These are phyloP conservation scores for Eremothecium cymbalariae DNA, from an alignment of 1,139 yeast genomes.

Conservation along the genomic window DNA sequence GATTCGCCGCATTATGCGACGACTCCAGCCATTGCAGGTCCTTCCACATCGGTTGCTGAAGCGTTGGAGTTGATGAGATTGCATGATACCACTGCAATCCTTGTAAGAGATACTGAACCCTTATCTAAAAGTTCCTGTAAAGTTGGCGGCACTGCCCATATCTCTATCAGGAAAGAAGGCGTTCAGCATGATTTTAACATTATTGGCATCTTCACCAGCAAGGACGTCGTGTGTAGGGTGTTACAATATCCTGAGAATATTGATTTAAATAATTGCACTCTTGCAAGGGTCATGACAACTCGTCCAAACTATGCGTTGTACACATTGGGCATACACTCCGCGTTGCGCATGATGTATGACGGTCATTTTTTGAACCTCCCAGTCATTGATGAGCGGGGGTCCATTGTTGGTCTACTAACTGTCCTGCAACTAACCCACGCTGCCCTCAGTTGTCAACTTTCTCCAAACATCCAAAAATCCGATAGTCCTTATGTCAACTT, in stretches of 20 bases:
- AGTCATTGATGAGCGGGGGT: conserved; percentile 25
- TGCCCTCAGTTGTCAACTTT: conserved; percentile 20
- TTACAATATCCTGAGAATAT: conserved; percentile 27
- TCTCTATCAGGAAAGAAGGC: not conserved
- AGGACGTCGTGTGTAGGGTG: conserved; percentile 37
- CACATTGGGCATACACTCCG: conserved; percentile 34
- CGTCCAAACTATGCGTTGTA: conserved; percentile 37
- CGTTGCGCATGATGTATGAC: conserved; percentile 37
- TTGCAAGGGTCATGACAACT: conserved; percentile 37
- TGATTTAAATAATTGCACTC: conserved; percentile 32
- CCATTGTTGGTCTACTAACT: conserved; percentile 35
- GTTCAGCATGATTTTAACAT: conserved; percentile 22
- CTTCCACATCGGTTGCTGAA: conserved; percentile 30
- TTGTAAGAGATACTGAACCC: conserved; percentile 31
- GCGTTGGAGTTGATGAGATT: conserved; percentile 33
- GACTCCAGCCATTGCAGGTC: conserved; percentile 31
- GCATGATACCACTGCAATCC: conserved; percentile 34
- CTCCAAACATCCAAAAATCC: not conserved
- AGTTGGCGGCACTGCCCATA: not conserved
- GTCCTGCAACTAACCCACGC: conserved; percentile 37
- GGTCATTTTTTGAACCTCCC: conserved; percentile 38
- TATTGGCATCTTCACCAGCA: conserved; percentile 38
- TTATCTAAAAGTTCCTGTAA: conserved; percentile 7
- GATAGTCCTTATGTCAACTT: too few relatives aligned
- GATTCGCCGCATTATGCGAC: conserved; percentile 19